Evolutionary conservation across 495 filamentous ascomycete species (phyloP).

Genomic region (Trypethelium eluteriae): DNA sequence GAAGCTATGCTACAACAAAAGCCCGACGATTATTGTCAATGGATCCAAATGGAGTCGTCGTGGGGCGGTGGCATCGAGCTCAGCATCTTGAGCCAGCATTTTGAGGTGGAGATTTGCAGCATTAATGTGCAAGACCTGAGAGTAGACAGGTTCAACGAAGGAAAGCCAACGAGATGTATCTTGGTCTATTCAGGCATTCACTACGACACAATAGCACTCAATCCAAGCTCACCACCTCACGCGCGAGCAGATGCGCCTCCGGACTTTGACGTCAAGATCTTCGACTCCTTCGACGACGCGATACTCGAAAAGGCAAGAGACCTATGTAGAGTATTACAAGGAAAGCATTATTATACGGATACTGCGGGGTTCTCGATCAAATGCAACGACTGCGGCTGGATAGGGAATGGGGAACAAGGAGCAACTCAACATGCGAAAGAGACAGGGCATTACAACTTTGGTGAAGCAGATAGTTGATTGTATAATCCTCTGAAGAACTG

Average conservation of each 20-base stretch:
- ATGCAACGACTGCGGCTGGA: slow-evolving; percentile 68
- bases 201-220: slow-evolving; percentile 84
- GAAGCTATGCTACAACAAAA: slow-evolving; percentile 63
- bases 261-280: slow-evolving; percentile 71
- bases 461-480: slow-evolving; percentile 45
- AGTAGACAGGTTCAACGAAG: slow-evolving; percentile 76
- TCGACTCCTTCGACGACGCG: slow-evolving; percentile 59
- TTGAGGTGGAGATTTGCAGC: slow-evolving; percentile 78
- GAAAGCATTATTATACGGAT: slow-evolving; percentile 83
- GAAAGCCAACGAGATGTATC: slow-evolving; percentile 59
- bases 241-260: slow-evolving; percentile 52
- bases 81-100: slow-evolving; percentile 73
- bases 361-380: slow-evolving; percentile 73
- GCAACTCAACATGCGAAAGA: slow-evolving; percentile 59
- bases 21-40: slow-evolving; percentile 71
- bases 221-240: slow-evolving; percentile 53
- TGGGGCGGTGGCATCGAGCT: slow-evolving; percentile 96
- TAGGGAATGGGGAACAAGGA: slow-evolving; percentile 65
- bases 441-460: slow-evolving; percentile 66
- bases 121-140: slow-evolving; percentile 66
- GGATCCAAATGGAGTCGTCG: slow-evolving; percentile 69
- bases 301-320: slow-evolving; percentile 62
- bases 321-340: slow-evolving; percentile 61
- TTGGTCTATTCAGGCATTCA: slow-evolving; percentile 92
- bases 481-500: neutral